Evolutionary conservation across 1,284 basidiomycete genomes (phyloP).

Genomic region (Puccinia horiana): DNA sequence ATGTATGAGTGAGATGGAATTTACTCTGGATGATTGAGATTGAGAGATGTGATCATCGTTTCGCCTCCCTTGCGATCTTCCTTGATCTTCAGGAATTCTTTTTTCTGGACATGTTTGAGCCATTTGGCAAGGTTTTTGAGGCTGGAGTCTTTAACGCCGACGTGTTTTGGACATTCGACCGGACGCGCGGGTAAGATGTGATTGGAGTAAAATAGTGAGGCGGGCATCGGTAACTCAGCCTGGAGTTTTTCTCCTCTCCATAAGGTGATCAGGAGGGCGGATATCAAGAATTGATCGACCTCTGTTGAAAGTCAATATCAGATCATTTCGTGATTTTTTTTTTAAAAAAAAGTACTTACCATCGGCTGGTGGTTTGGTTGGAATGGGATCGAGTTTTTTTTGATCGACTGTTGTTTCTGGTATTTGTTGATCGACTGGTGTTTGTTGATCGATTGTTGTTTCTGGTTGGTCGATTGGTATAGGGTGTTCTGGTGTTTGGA

Average conservation of each 20-base stretch:
- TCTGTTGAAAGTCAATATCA: neutral
- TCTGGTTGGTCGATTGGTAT: too few relatives aligned
- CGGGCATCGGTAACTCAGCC: constrained; percentile 7
- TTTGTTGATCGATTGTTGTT: neutral
- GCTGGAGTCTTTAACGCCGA: constrained; percentile 38
- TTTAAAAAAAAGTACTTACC: neutral
- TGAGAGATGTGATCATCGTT: neutral
- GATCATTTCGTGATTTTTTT: neutral
- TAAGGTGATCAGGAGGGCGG: constrained; percentile 12
- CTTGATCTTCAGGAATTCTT: constrained; percentile 13
- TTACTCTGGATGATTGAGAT: constrained; percentile 6
- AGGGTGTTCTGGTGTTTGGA: neutral
- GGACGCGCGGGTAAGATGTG: constrained; percentile 32
- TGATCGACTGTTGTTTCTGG: neutral
- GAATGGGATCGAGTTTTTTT: too few relatives aligned
- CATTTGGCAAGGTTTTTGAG: constrained; percentile 30
- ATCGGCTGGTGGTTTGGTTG: constrained; percentile 11
- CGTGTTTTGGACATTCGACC: constrained; percentile 16
- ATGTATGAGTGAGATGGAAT: neutral
- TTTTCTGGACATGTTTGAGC: constrained; percentile 32
- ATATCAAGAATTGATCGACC: constrained; percentile 5
- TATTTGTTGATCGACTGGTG: neutral
- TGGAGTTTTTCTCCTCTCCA: neutral
- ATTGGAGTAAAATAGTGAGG: constrained; percentile 32
- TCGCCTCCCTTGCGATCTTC: constrained; percentile 42